Base-by-base conservation (phyloP, 2,329 filamentous ascomycete genomes). In the Aaosphaeria pasadenensis region DNA sequence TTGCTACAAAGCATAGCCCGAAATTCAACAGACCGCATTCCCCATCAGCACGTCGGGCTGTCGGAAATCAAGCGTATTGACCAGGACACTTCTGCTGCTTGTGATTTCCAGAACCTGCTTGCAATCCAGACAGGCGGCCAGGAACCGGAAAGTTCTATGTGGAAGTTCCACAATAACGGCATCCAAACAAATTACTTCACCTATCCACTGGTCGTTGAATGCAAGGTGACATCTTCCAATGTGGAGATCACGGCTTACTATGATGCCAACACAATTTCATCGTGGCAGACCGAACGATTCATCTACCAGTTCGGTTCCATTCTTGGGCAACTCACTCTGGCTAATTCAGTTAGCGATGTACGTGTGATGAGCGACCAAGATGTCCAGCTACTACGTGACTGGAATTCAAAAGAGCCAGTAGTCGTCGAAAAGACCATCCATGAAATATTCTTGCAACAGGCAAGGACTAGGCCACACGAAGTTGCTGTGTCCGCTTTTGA, bases 71-170 rank as follows among this genome's bases (percentile, higher is more conserved):
- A 64, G 30, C 61, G 63, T 11, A 59, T 72, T 9, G 81, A 78
- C 56, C 69, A 74, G 1, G 80, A 83, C 48, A 76, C 78, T 4
- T 71, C 77, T 7, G 72, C 80, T 49, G 81, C 81, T 2, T 83
- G 80, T 56, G 76, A 82, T 52, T 72, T 83, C 41, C 74, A 77
- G 5, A 82, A 78, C 0, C 75, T 80, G 6, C 62, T 84, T 1
- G 77, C 82, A 0, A 73, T 84, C 28, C 80, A 83, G 44, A 62
- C 63, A 4, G 67, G 58, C 2, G 53, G 54, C 5, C 56, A 59
- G 30, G 42, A 59, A 33, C 52, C 60, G 4, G 31, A 49, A 5
- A 58, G 66, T 30, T 57, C 57, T 0, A 58, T 65, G 44, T 67
- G 63, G 64, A 59, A 54, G 4, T 55, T 60, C 13, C 47, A 62